Base-by-base conservation (phyloP, 805 yeast genomes). In the Phaffomyces antillensis region DNA sequence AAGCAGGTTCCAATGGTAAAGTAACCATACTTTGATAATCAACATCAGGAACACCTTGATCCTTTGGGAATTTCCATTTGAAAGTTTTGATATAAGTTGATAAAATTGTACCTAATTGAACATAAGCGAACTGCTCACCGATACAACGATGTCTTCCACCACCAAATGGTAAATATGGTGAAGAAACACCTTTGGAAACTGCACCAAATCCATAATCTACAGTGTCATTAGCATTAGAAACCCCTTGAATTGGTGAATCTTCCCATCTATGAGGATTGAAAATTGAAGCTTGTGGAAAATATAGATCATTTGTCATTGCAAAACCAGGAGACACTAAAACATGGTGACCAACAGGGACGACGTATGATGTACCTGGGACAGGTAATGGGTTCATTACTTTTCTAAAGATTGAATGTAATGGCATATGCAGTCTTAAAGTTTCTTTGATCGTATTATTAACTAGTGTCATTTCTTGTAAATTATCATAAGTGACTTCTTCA, bases 141-240 rank as follows among this genome's bases (percentile, higher is more conserved):
- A 93, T 91, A 71, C 99, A 93, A 72, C 99, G 85, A 67, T 93
- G 99, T 76, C 99, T 86, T 55, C 99, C 99, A 66, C 98, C 99
- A 56, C 99, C 99, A 60, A 93, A 93, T 45, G 99, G 99, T 63
- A 93, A 78, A 69, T 88, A 93, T 47, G 98, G 96, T 37, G 96
- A 87, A 28, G 86, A 72, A 43, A 91, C 98, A 69, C 98, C 99
- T 70, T 93, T 93, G 39, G 96, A 81, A 52, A 93, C 86, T 48
- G 87, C 86, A 63, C 97, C 97, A 58, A 91, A 91, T n/a, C 98
- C 98, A 63, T 90, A 91, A 66, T 91, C 98, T 38, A 89, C 83
- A 41, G 89, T 54, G 10, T 81, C 43, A 20, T 39, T 11, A 9
- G 36, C 31, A 18, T 17, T 36, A 49, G 58, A 34, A 39, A 36